Evolutionary conservation across 345 rosid genomes (phyloP), one percentile per base, ranked within the genome.

Genomic region (Melaleuca quinquenervia): DNA sequence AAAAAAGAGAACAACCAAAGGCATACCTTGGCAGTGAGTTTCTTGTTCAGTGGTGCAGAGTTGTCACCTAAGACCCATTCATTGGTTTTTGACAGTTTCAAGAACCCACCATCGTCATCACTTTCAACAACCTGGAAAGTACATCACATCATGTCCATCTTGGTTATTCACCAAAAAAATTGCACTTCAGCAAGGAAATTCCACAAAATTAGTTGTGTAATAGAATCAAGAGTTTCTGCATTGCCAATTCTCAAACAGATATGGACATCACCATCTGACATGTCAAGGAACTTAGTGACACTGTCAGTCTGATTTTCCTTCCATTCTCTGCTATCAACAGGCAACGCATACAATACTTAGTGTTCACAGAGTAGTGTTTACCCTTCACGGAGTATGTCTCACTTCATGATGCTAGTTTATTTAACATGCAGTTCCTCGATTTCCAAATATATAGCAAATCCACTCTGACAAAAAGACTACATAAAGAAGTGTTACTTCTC

Each of bases 11-110:
- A 48, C 82, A 86, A 51, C 32, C 16, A 49, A 50, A 88, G 10
- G 85, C 85, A 82, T 29, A 94, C 98, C 97, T 95, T 95, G 80
- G 94, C 94, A 54, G 82, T 62, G 76, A 86, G 90, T 94, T 94
- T 95, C 91, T 86, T 95, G 91, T 96, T 96, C 82, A 90, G 84
- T n/a, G 98, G 99, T 41, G 98, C 96, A 21, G 93, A 85, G 51
- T 90, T 80, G 52, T 89, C 96, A 84, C 98, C 95, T 82, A 54
- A 89, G 82, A 96, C 82, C 99, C 98, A 97, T 84, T 94, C 95
- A 75, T 86, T 94, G 5, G 98, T 94, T 76, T 87, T 93, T 48
- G 95, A 87, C 13, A 94, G 93, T 90, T 95, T 96, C 91, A 96
- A 90, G 93, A 96, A 94, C 32, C 98, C 99, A 82, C 91, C 93